A percentile compares a stretch with the other conserved stretches of the same genome.
Conservation (phyloP, 1,139 yeast species). For the Taphrina communis region DNA sequence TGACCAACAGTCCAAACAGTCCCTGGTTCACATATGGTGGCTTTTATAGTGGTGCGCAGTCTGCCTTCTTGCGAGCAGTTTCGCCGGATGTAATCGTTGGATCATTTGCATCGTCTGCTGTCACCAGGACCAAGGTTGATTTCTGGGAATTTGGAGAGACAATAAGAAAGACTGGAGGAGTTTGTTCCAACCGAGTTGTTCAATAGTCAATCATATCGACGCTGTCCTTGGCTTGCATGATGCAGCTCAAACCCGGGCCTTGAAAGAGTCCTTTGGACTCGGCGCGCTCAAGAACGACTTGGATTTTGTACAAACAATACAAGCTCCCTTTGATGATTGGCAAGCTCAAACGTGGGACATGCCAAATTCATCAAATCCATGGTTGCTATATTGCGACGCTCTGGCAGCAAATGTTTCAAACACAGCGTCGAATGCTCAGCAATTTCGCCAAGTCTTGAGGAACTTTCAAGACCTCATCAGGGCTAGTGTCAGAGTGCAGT, state of each 20-base stretch:
- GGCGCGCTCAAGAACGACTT: neutral
- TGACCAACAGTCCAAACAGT: slow-evolving; percentile 13
- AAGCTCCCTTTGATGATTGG: neutral
- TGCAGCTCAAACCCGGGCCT: neutral
- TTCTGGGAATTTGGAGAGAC: slow-evolving; percentile 18
- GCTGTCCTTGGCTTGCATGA: neutral
- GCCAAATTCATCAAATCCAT: neutral
- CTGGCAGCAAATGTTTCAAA: neutral
- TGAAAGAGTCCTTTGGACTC: slow-evolving; percentile 2
- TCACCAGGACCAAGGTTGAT: neutral
- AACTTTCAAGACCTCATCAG: neutral
- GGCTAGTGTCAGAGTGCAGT: neutral
- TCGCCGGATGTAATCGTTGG: neutral
- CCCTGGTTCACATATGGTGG: slow-evolving; percentile 17
- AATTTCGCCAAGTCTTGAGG: neutral
- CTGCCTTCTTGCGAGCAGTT: neutral
- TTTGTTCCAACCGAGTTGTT: neutral
- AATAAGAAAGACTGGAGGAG: neutral
- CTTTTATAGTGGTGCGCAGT: slow-evolving; percentile 3
- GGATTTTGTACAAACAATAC: neutral
- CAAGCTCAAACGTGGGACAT: slow-evolving; percentile 2
- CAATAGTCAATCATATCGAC: neutral
- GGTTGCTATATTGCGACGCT: neutral
- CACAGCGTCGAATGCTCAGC: neutral
- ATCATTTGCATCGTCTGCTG: slow-evolving; percentile 10